A percentile compares a stretch with the other conserved stretches of the same genome.
Conservation (phyloP, 345 rosid genomes). For the Erucastrum elatum region DNA sequence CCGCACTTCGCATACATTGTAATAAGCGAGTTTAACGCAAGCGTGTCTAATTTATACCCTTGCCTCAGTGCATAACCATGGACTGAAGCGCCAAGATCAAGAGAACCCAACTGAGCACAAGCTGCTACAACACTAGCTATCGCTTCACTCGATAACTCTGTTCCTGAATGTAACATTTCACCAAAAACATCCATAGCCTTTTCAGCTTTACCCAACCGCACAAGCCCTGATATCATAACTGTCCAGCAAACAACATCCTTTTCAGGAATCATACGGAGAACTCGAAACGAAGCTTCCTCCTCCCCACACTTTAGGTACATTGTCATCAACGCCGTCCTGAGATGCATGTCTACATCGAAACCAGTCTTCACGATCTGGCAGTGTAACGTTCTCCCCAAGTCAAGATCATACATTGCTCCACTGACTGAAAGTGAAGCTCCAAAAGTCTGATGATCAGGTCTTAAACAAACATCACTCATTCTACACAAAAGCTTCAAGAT, state of each 20-base stretch:
- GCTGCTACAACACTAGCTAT: constrained; percentile 66
- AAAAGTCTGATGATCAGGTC: constrained; percentile 54
- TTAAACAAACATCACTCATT: constrained; percentile 45
- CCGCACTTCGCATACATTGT: constrained; percentile 76
- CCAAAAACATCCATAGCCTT: constrained; percentile 53
- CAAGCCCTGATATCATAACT: constrained; percentile 78
- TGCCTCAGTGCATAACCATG: constrained; percentile 63
- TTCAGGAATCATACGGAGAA: constrained; percentile 41
- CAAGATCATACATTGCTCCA: constrained; percentile 45
- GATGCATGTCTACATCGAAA: constrained; percentile 49
- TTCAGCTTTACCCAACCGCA: constrained; percentile 59
- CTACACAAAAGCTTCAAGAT: constrained; percentile 43
- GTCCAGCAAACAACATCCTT: constrained; percentile 78
- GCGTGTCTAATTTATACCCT: constrained; percentile 46
- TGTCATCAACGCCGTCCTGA: constrained; percentile 55
- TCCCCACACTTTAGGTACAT: constrained; percentile 73
- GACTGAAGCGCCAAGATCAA: constrained; percentile 55
- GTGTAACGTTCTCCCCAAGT: constrained; percentile 55
- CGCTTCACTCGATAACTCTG: constrained; percentile 56
- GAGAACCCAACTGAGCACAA: constrained; percentile 63
- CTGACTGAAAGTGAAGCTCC: constrained; percentile 44
- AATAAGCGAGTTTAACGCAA: constrained; percentile 65
- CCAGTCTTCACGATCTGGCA: constrained; percentile 55
- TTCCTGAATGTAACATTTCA: constrained; percentile 52
- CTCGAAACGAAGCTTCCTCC: constrained; percentile 46